Evolutionary conservation across 2,329 filamentous ascomycete species (phyloP), one percentile per base, ranked within the genome.

Genomic region (Fusarium pseudograminearum): DNA sequence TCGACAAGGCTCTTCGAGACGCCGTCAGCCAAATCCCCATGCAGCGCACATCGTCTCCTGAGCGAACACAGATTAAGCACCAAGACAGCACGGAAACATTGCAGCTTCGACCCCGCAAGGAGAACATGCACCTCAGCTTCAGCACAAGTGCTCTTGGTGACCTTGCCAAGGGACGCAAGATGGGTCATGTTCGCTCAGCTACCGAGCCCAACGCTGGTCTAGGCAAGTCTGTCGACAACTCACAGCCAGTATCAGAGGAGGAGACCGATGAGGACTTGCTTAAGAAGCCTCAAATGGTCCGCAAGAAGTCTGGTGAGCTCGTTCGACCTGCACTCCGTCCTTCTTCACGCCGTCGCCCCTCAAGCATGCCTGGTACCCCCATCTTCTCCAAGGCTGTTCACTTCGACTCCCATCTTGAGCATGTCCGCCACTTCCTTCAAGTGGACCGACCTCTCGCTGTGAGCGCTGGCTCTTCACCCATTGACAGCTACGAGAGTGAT

Each of bases 301-400:
- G 96, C 75, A 99, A 99, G 84, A 99, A 99, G 86, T 98, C 96
- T 40, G 96, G 96, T 34, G 96, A 99, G 81, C 86, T 99, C 36
- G 96, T 99, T 61, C 91, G 96, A 74, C 96, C 96, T 15, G 96
- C 96, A 22, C 87, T 99, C 53, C 90, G 96, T 52, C 89, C 91
- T 40, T 85, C 93, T 15, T 92, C 92, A n/a, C 87, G 88, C 70
- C 87, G 93, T 70, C 89, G 96, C 61, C 95, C 95, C 1, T 97
- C 93, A 5, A 98, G 95, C 82, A 97, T 98, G 93, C 96, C 96
- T 11, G 96, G 96, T 57, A 99, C 96, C 1, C 96, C 96, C 0
- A 96, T 95, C 11, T 98, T 95, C 78, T 92, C 91, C 72, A 99
- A 99, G 80, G 94, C 93, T 15, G 96, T 99, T n/a, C 96, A 99